phyloP scores from a whole-genome alignment of 257 asterid species.

The Eucommia ulmoides region DNA sequence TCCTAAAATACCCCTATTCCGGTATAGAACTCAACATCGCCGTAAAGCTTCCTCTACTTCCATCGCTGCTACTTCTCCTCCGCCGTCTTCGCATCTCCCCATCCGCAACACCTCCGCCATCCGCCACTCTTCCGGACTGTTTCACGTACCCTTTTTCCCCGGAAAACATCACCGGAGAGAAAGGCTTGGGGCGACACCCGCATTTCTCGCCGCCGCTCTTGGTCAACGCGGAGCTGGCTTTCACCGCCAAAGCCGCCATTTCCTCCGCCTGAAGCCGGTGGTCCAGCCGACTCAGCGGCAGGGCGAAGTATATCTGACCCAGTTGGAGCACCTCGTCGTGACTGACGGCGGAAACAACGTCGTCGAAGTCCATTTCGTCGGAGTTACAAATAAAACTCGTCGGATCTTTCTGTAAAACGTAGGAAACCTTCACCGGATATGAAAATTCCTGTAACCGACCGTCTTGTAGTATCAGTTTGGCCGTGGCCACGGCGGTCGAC shows the following conservation, averaged over 20 bases:
- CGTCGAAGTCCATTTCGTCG: slow-evolving; percentile 22
- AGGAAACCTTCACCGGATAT: slow-evolving; percentile 12
- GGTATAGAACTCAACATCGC: not conserved
- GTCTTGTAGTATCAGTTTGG: slow-evolving; percentile 13
- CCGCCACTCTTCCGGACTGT: not conserved
- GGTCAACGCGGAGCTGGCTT: slow-evolving; percentile 14
- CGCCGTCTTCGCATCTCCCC: not conserved
- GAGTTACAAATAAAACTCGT: slow-evolving; percentile 23
- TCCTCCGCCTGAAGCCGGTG: slow-evolving; percentile 20
- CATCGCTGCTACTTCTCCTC: not conserved
- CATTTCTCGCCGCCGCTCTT: not conserved
- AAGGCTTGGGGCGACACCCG: not conserved
- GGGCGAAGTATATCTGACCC: slow-evolving; percentile 26
- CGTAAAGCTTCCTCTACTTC: not conserved
- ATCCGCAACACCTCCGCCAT: not conserved
- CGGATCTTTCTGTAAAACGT: slow-evolving; percentile 5
- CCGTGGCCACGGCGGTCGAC: slow-evolving; percentile 6
- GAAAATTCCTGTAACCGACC: slow-evolving; percentile 15
- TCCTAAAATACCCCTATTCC: not conserved
- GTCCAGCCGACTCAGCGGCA: slow-evolving; percentile 12
- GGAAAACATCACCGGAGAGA: not conserved
- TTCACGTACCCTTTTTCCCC: not conserved
- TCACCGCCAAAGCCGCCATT: slow-evolving; percentile 26
- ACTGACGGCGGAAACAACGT: slow-evolving; percentile 7
- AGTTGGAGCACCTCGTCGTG: slow-evolving; percentile 15